phyloP scores from a whole-genome alignment of 2,329 filamentous ascomycete genomes.

The Chaetomium olivaceum region DNA sequence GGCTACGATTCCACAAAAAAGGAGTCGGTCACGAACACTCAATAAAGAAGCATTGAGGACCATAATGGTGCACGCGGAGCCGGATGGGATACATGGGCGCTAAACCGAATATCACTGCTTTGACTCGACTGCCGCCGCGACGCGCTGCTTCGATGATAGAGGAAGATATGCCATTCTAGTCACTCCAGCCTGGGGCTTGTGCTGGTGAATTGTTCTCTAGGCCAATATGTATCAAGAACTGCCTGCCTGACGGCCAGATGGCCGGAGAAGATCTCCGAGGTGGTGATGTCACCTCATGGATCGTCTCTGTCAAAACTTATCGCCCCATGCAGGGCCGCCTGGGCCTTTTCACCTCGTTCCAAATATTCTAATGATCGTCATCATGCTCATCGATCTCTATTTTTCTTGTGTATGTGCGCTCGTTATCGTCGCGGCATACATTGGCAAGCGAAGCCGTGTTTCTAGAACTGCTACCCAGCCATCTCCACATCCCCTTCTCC shows the following conservation, averaged over 20 bases:
- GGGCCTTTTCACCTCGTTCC: neutral
- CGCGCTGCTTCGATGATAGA: constrained; percentile 23
- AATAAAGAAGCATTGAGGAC: constrained; percentile 37
- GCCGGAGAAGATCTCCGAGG: neutral
- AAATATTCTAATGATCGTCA: neutral
- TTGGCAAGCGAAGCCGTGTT: neutral
- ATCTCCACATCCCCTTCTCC: constrained; percentile 37
- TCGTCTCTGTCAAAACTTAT: neutral
- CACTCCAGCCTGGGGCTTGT: constrained; percentile 2
- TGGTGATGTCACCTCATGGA: neutral
- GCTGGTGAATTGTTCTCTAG: constrained; percentile 6
- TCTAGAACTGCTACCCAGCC: constrained; percentile 29
- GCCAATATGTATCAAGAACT: neutral
- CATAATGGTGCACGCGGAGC: constrained; percentile 26
- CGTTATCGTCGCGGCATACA: neutral
- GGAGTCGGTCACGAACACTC: constrained; percentile 37
- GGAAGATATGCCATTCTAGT: constrained; percentile 27
- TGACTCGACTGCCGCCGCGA: constrained; percentile 26
- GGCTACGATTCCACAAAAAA: constrained; percentile 39
- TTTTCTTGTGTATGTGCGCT: neutral
- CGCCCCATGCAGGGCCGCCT: neutral
- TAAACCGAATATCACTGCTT: constrained; percentile 29
- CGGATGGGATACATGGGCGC: constrained; percentile 27
- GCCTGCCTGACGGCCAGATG: neutral
- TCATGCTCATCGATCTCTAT: neutral